Percentiles rank a stretch among this genome's conserved stretches.
These are phyloP conservation scores for Leptosphaerulina australis DNA, from an alignment of 2,329 filamentous ascomycete species.

Conservation along the genomic window DNA sequence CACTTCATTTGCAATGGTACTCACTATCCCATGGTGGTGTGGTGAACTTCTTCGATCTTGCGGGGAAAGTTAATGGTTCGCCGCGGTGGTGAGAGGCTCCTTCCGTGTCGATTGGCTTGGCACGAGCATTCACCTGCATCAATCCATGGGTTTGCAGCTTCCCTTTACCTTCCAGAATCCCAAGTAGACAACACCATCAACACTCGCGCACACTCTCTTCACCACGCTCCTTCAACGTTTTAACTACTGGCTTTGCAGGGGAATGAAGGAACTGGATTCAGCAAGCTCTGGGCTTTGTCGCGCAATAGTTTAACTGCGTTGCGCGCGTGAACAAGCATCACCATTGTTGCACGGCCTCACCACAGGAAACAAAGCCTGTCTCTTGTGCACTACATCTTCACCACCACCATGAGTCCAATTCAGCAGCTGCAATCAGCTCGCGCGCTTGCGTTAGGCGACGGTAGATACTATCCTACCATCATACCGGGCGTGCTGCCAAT, in stretches of 20 bases:
- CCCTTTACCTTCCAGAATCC: slow-evolving; percentile 18
- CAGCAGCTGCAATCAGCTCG: slow-evolving; percentile 88
- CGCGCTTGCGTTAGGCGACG: slow-evolving; percentile 84
- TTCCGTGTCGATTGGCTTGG: slow-evolving; percentile 16
- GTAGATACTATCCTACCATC: slow-evolving; percentile 88
- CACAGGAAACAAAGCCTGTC: slow-evolving; percentile 35
- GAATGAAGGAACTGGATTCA: slow-evolving; percentile 35
- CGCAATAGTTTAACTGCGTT: slow-evolving; percentile 37
- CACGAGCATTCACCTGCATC: slow-evolving; percentile 11
- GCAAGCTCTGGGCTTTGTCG: slow-evolving; percentile 38
- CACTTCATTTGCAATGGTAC: slow-evolving; percentile 10
- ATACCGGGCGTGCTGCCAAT: slow-evolving; percentile 93
- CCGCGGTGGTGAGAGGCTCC: slow-evolving; percentile 31
- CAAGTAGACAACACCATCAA: slow-evolving; percentile 28
- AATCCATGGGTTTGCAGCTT: slow-evolving; percentile 2
- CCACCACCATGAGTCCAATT: slow-evolving; percentile 53
- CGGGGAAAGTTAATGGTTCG: slow-evolving; percentile 26
- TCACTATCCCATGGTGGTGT: slow-evolving; percentile 47
- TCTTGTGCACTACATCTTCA: slow-evolving; percentile 27
- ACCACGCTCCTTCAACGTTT: slow-evolving; percentile 32
- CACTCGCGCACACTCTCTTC: slow-evolving; percentile 29
- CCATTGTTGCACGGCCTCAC: slow-evolving; percentile 20
- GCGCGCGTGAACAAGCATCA: slow-evolving; percentile 41
- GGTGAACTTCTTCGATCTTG: slow-evolving; percentile 24
- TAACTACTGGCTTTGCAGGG: slow-evolving; percentile 29